Evolutionary conservation across 805 yeast genomes (phyloP).

Genomic region (Candida tammaniensis): DNA sequence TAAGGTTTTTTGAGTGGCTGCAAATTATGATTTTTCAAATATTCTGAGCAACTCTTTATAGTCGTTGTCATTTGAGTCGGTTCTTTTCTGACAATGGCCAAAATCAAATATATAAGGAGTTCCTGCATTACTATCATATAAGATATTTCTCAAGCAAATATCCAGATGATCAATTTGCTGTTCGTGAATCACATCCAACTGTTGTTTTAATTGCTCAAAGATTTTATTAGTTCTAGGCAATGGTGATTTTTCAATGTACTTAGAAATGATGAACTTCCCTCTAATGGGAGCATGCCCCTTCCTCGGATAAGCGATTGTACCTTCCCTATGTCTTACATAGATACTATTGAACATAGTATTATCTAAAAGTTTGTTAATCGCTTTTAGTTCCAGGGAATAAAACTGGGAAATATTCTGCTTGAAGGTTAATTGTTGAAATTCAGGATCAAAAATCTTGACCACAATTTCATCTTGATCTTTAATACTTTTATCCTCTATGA

Average conservation of each 20-base stretch:
- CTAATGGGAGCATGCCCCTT: too few relatives aligned
- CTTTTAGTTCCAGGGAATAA: not conserved
- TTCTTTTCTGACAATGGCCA: not conserved
- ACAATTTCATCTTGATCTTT: not conserved
- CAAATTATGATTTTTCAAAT: too few relatives aligned
- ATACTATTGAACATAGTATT: not conserved
- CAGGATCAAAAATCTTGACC: not conserved
- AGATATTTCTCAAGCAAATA: not conserved
- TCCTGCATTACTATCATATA: not conserved
- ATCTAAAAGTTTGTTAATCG: not conserved
- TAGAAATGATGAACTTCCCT: not conserved
- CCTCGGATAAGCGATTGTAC: not conserved
- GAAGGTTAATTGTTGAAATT: not conserved
- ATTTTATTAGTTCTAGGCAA: not conserved
- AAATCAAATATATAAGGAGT: conserved; percentile 1
- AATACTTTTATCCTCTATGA: not conserved
- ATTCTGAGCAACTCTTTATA: too few relatives aligned
- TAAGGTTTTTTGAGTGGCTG: too few relatives aligned
- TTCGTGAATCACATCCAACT: not conserved
- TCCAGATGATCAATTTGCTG: not conserved
- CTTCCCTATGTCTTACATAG: not conserved
- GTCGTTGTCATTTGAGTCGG: too few relatives aligned
- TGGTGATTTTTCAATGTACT: not conserved
- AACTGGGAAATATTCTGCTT: not conserved
- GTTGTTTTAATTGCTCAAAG: not conserved